These are phyloP conservation scores for Fusarium sp. DNA, from an alignment of 2,329 filamentous ascomycete genomes.

Conservation along the genomic window DNA sequence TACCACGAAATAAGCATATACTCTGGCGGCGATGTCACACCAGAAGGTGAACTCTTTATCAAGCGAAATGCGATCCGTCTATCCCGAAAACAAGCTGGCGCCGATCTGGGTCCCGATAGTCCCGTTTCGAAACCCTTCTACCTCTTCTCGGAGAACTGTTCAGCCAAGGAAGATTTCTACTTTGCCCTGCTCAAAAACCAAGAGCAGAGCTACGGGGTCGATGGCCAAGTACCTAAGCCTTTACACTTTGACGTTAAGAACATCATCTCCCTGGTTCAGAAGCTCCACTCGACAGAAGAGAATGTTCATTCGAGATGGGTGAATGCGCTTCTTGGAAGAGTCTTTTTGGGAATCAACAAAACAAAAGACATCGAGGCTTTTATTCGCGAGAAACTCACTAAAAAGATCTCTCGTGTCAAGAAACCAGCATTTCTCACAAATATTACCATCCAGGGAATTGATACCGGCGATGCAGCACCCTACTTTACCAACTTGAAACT, in stretches of 20 bases:
- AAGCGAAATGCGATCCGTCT: slow-evolving; percentile 92
- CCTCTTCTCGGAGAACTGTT: slow-evolving; percentile 94
- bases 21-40: slow-evolving; percentile 81
- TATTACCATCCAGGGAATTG: slow-evolving; percentile 85
- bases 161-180: slow-evolving; percentile 98
- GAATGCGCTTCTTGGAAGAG: slow-evolving; percentile 88
- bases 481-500: slow-evolving; percentile 91
- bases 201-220: slow-evolving; percentile 73
- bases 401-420: slow-evolving; percentile 95
- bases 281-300: slow-evolving; percentile 91
- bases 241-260: slow-evolving; percentile 86
- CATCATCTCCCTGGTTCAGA: slow-evolving; percentile 91
- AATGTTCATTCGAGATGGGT: slow-evolving; percentile 93
- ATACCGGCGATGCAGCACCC: slow-evolving; percentile 89
- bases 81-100: slow-evolving; percentile 72
- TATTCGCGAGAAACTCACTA: slow-evolving; percentile 88
- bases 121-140: slow-evolving; percentile 86
- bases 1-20: slow-evolving; percentile 90
- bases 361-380: slow-evolving; percentile 85
- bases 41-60: slow-evolving; percentile 95
- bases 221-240: slow-evolving; percentile 73
- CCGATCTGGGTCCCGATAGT: slow-evolving; percentile 69
- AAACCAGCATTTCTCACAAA: slow-evolving; percentile 91
- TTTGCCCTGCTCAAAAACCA: slow-evolving; percentile 91
- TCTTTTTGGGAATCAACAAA: slow-evolving; percentile 91